Conservation (phyloP, 2,329 filamentous ascomycete species). For the Tolypocladium ovalisporum region DNA sequence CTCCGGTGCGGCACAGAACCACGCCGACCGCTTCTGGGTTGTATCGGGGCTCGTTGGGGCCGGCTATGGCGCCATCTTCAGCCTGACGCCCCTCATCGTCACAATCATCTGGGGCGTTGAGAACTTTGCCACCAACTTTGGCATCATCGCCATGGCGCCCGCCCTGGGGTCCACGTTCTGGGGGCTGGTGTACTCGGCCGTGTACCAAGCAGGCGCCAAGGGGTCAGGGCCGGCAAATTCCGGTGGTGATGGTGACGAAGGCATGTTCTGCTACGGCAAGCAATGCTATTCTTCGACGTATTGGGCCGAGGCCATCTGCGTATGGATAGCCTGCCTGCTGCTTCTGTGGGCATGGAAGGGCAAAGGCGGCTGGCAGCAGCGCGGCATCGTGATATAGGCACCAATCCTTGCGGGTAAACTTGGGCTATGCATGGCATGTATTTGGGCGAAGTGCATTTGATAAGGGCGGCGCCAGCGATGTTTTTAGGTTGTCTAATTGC, state of each 20-base stretch:
- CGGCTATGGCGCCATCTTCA: constrained; percentile 88
- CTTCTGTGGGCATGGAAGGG: constrained; percentile 78
- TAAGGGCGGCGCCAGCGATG: not conserved
- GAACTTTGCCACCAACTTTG: constrained; percentile 98
- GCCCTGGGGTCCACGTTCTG: constrained; percentile 81
- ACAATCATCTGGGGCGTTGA: constrained; percentile 98
- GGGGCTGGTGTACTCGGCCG: constrained; percentile 77
- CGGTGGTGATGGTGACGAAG: constrained; percentile 24
- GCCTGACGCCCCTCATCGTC: constrained; percentile 80
- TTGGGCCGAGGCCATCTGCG: constrained; percentile 74
- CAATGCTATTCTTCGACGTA: constrained; percentile 73
- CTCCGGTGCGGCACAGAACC: constrained; percentile 61
- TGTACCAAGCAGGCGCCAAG: constrained; percentile 60
- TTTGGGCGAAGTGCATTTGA: not conserved
- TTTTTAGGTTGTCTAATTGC: not conserved
- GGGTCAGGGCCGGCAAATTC: constrained; percentile 18
- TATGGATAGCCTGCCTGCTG: constrained; percentile 64
- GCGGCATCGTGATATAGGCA: constrained; percentile 57
- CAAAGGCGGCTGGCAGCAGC: constrained; percentile 59
- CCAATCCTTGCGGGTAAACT: no score
- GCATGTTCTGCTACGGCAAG: constrained; percentile 67
- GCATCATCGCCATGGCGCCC: constrained; percentile 85
- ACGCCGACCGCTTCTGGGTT: constrained; percentile 71
- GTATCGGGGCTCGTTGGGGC: constrained; percentile 78
- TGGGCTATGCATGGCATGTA: not conserved